phyloP scores from a whole-genome alignment of 2,329 filamentous ascomycete species.

The Alternaria metachromatica region DNA sequence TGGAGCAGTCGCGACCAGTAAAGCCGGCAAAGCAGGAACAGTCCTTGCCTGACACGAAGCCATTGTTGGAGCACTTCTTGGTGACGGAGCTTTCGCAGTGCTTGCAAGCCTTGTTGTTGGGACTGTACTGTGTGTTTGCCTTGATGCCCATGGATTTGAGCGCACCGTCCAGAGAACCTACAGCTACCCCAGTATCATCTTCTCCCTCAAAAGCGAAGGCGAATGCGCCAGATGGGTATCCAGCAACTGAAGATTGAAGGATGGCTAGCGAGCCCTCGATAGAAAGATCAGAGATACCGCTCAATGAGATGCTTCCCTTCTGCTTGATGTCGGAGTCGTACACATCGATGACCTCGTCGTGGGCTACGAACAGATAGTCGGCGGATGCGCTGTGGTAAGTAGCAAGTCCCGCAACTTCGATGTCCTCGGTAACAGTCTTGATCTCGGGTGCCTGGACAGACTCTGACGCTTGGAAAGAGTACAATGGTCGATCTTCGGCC shows the following conservation, averaged over 20 bases:
- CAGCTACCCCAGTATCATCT: slow-evolving; percentile 29
- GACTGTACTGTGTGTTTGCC: slow-evolving; percentile 28
- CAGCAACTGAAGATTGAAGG: slow-evolving; percentile 20
- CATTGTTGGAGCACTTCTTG: slow-evolving; percentile 28
- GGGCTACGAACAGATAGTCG: slow-evolving; percentile 35
- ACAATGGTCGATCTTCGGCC: slow-evolving; percentile 32
- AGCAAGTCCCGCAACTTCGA: slow-evolving; percentile 31
- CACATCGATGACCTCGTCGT: slow-evolving; percentile 32
- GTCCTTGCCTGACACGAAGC: slow-evolving; percentile 12
- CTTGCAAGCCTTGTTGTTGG: slow-evolving; percentile 22
- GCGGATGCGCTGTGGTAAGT: slow-evolving; percentile 23
- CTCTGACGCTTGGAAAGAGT: slow-evolving; percentile 40
- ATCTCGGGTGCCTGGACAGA: slow-evolving; percentile 24
- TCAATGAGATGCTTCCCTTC: slow-evolving; percentile 24
- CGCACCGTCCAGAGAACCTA: slow-evolving; percentile 26
- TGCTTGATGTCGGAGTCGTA: slow-evolving; percentile 24
- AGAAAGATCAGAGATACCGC: slow-evolving; percentile 33
- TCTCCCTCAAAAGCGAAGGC: slow-evolving; percentile 39
- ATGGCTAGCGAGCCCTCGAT: slow-evolving; percentile 37
- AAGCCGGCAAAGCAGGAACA: slow-evolving; percentile 40
- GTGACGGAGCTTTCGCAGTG: slow-evolving; percentile 23
- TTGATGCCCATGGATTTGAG: slow-evolving; percentile 24
- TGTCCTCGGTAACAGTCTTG: slow-evolving; percentile 18
- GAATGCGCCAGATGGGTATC: slow-evolving; percentile 25
- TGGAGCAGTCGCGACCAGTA: slow-evolving; percentile 28